These are phyloP conservation scores for Wallacemonas sp. DNA, from an alignment of 208 protist species.

Conservation along the genomic window DNA sequence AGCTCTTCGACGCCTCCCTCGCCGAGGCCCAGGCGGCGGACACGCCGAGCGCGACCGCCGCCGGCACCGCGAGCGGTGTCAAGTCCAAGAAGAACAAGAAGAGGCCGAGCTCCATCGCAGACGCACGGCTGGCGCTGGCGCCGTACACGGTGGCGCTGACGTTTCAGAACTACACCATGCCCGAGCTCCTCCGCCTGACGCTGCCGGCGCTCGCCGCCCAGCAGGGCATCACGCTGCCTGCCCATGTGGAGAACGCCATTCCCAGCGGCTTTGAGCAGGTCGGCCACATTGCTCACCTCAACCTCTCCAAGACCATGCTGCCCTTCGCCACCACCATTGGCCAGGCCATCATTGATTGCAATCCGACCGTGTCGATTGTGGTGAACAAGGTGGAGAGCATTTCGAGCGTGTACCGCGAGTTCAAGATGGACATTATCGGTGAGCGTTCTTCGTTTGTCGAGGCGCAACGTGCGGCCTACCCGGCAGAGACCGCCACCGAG, in stretches of 20 bases:
- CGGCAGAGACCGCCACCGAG: not conserved
- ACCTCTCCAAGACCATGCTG: slow-evolving; percentile 92
- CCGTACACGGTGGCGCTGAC: slow-evolving; percentile 44
- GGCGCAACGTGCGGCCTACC: slow-evolving; percentile 16
- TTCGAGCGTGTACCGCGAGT: slow-evolving; percentile 95
- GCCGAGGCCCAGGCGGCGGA: not conserved
- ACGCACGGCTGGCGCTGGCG: slow-evolving; percentile 32
- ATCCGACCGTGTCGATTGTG: slow-evolving; percentile 92
- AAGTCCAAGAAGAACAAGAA: not conserved
- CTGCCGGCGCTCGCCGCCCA: slow-evolving; percentile 24
- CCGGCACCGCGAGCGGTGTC: not conserved
- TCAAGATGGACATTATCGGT: slow-evolving; percentile 97
- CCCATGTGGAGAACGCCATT: not conserved
- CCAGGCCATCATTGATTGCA: slow-evolving; percentile 96
- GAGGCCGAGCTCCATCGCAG: not conserved
- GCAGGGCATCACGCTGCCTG: slow-evolving; percentile 8
- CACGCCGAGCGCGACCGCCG: not conserved
- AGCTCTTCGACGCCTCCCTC: not conserved
- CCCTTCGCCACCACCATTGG: slow-evolving; percentile 94
- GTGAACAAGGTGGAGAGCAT: slow-evolving; percentile 98
- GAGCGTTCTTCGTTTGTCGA: slow-evolving; percentile 61
- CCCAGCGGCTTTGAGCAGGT: slow-evolving; percentile 90
- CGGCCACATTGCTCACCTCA: slow-evolving; percentile 98
- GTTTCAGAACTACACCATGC: slow-evolving; percentile 83
- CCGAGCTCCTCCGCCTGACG: slow-evolving; percentile 68